phyloP scores from a whole-genome alignment of 768 basidiomycete species.

The Panellus pusillus region DNA sequence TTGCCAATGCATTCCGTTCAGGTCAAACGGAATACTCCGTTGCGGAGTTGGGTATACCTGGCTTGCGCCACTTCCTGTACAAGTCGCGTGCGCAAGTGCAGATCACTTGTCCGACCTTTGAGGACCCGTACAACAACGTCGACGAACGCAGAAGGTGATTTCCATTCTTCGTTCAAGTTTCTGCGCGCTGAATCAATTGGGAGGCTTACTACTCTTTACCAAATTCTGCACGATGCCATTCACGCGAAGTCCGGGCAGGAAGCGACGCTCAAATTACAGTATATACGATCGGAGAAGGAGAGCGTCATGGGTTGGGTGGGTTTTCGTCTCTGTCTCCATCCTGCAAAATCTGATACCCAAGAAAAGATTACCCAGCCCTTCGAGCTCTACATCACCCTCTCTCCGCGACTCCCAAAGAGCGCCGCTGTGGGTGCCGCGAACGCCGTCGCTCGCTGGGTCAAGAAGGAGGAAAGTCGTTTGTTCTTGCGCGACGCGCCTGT shows the following conservation, averaged over 20 bases:
- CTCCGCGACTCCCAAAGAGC: conserved; percentile 83
- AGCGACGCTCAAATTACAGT: conserved; percentile 81
- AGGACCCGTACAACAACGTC: conserved; percentile 74
- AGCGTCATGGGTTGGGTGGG: conserved; percentile 94
- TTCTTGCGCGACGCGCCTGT: conserved; percentile 91
- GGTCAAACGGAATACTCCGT: conserved; percentile 64
- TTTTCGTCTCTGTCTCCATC: conserved; percentile 7
- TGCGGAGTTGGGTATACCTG: conserved; percentile 81
- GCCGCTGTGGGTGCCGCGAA: conserved; percentile 89
- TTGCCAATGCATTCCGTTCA: conserved; percentile 47
- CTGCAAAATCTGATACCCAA: background rate
- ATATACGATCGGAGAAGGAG: conserved; percentile 82
- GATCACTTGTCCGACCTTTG: conserved; percentile 81
- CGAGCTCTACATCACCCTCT: conserved; percentile 84
- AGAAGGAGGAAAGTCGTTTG: conserved; percentile 78
- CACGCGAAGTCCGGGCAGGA: conserved; percentile 88
- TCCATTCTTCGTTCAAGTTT: background rate
- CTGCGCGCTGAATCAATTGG: background rate
- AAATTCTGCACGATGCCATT: conserved; percentile 82
- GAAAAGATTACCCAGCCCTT: conserved; percentile 88
- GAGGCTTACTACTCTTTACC: conserved; percentile 86
- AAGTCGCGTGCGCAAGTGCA: conserved; percentile 90
- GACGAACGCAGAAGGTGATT: conserved; percentile 62
- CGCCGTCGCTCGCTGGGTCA: conserved; percentile 85
- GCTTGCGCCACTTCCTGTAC: conserved; percentile 92